Base-by-base conservation (phyloP, 2,329 filamentous ascomycete species). In the Aspergillus pseudoviridinutans region DNA sequence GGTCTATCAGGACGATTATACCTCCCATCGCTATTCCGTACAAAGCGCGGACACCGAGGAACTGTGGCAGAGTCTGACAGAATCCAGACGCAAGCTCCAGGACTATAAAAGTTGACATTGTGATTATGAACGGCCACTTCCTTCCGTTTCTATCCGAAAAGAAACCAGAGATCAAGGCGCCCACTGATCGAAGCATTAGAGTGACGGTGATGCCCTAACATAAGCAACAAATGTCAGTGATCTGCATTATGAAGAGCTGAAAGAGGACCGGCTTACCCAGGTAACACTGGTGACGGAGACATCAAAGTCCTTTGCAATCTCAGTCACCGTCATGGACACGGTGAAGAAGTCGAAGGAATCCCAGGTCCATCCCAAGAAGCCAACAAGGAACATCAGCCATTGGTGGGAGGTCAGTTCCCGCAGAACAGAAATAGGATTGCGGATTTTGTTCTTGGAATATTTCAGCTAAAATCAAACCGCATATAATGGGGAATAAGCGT, bases 291-390 rank as follows among this genome's bases (percentile, higher is more conserved):
- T 35, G 32, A 35, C 32, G 7, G 32, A 38, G 4, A 6, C 5
- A 17, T 38, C 32, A 17, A 38, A 38, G 32, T 38, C 32, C 17
- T 38, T 17, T 38, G 32, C 32, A n/a, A 38, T 38, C 32, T 38
- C 32, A 38, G 32, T 38, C 6, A n/a, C 32, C 5, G 32, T 38
- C 32, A 38, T 75, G 1, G 82, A 84, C 27, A 87, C 84, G 49
- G 84, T 86, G 70, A 87, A 86, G 74, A 87, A 88, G 70, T 88
- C 86, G 62, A 87, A 87, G 3, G 85, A 79, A 66, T 87, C 84
- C 83, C 83, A 85, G 0, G 81, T 81, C 82, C 84, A 76, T 4
- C 61, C 68, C 10, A 64, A 32, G 50, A 68, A 65, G 7, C 67
- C 68, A 25, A 59, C 66, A 2, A 78, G 68, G 66, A 82, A 82